Evolutionary conservation across 1,284 basidiomycete species (phyloP), one percentile per base, ranked within the genome.

Genomic region (Ganoderma sinense): DNA sequence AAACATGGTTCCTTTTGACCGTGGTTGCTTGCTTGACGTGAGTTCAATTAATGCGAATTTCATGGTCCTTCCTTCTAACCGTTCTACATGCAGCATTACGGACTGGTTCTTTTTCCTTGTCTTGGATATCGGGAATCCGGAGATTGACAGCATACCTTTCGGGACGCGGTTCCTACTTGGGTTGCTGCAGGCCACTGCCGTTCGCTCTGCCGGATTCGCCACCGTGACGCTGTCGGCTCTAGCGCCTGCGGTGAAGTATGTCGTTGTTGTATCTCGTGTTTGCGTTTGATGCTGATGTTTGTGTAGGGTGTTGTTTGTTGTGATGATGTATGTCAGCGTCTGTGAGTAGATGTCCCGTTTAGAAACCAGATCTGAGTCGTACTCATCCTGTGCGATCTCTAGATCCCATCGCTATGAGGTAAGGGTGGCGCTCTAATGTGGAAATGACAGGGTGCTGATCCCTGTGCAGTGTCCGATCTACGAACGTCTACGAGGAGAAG

Each of bases 401-500:
- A 68, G 84, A 85, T 69, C 83, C 83, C 20, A 77, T 81, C 40
- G 78, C 79, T 13, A 80, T 82, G 79, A 81, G 78, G 77, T 78
- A 63, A 61, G 71, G 20, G n/a, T 40, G 18, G 7, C 41, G 18
- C 11, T 11, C 29, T 14, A n/a, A 7, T 20, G 11, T 18, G 5
- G 10, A 1, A 8, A 16, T 39, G 0, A 31, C 5, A 0, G 13
- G 43, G 1, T 10, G 11, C 64, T 65, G 18, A 70, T 36, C 5
- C 4, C 18, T 16, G n/a, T 2, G 4, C 66, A 93, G 92, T 75
- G 94, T 99, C 8, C 94, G 97, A 14, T 91, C 94, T 18, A 98
- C 97, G 36, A 99, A 99, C 80, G 97, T 99, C 0, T 99, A 99
- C 81, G 97, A 99, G 80, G 97, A 98, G 77, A 91, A 89, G 71